Evolutionary conservation across 768 basidiomycete species (phyloP).

Genomic region (Mycena latifolia): DNA sequence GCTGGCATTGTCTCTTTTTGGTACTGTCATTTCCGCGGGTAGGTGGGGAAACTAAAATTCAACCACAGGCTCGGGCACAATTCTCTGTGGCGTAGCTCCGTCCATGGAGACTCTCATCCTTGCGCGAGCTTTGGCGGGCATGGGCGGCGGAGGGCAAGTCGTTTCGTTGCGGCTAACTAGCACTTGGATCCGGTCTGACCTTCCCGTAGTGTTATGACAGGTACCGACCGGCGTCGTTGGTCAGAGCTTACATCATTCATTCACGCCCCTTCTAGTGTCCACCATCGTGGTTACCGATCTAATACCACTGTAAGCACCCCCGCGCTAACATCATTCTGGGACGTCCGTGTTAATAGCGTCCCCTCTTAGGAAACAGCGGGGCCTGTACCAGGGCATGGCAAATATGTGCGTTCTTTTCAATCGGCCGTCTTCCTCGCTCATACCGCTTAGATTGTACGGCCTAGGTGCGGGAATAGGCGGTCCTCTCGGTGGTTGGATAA

Average conservation of each 20-base stretch:
- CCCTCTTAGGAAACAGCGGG: slow-evolving; percentile 77
- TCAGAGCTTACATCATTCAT: slow-evolving; percentile 41
- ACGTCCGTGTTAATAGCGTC: slow-evolving; percentile 19
- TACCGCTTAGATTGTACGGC: slow-evolving; percentile 75
- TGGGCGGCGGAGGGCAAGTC: slow-evolving; percentile 91
- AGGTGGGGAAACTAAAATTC: slow-evolving; percentile 33
- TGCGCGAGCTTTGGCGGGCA: slow-evolving; percentile 88
- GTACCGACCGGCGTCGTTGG: slow-evolving; percentile 50
- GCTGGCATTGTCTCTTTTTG: slow-evolving; percentile 85
- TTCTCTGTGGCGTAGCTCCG: slow-evolving; percentile 88
- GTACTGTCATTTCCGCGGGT: slow-evolving; percentile 51
- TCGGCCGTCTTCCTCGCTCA: slow-evolving; percentile 31
- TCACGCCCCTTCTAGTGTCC: slow-evolving; percentile 64
- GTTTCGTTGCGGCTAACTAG: slow-evolving; percentile 36
- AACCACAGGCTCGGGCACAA: slow-evolving; percentile 78
- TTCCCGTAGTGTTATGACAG: slow-evolving; percentile 82
- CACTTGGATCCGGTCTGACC: slow-evolving; percentile 38
- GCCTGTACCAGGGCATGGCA: slow-evolving; percentile 91
- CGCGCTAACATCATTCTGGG: slow-evolving; percentile 17
- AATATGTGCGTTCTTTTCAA: slow-evolving; percentile 70
- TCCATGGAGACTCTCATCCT: slow-evolving; percentile 87
- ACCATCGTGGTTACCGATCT: slow-evolving; percentile 90
- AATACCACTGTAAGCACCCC: slow-evolving; percentile 82
- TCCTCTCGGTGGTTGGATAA: slow-evolving; percentile 86
- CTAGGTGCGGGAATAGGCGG: slow-evolving; percentile 86